phyloP scores from a whole-genome alignment of 1,139 yeast species.

The Diutina catenulata region DNA sequence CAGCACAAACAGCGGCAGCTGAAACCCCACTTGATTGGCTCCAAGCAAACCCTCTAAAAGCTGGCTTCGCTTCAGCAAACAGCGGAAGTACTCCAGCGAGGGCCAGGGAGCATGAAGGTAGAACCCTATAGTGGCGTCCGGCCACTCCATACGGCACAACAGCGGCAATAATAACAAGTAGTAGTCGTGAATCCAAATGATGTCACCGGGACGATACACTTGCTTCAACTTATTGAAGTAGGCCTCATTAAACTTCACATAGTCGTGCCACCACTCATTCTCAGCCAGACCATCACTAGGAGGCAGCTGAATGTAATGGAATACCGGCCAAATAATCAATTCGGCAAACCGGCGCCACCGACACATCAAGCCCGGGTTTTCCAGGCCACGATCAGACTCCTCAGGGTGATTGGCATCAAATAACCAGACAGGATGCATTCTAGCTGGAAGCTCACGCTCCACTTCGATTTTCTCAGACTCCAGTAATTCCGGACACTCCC shows the following conservation, averaged over 20 bases:
- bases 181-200: slow-evolving; percentile 93
- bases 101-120: slow-evolving; percentile 91
- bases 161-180: slow-evolving; percentile 79
- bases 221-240: slow-evolving; percentile 68
- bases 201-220: slow-evolving; percentile 78
- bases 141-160: slow-evolving; percentile 69
- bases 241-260: slow-evolving; percentile 81
- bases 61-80: slow-evolving; percentile 71
- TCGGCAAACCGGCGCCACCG: slow-evolving; percentile 90
- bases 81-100: slow-evolving; percentile 86
- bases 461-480: slow-evolving; percentile 41
- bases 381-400: slow-evolving; percentile 67
- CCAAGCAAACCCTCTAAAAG: slow-evolving; percentile 87
- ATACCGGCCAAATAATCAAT: slow-evolving; percentile 83
- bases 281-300: slow-evolving; percentile 57
- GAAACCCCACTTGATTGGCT: slow-evolving; percentile 77
- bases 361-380: slow-evolving; percentile 14
- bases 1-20: slow-evolving; percentile 73
- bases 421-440: slow-evolving; percentile 37
- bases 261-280: slow-evolving; percentile 80
- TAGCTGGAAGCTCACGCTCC: slow-evolving; percentile 30
- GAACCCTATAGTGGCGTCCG: slow-evolving; percentile 71
- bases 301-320: slow-evolving; percentile 69
- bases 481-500: slow-evolving; percentile 53
- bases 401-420: slow-evolving; percentile 52